Conservation (phyloP, 495 filamentous ascomycete genomes). For the Penicillium lividum region DNA sequence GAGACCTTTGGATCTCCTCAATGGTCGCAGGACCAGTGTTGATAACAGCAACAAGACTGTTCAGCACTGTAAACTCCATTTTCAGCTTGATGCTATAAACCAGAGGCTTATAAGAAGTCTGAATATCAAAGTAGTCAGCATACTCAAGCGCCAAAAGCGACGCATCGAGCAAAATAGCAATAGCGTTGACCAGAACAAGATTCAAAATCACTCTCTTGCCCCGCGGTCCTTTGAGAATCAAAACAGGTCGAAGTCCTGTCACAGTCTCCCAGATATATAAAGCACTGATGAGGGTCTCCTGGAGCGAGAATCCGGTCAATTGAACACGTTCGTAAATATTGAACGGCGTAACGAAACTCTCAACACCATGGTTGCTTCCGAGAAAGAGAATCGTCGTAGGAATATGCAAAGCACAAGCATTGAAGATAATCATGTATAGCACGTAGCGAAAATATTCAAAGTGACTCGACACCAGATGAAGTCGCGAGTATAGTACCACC, state of each 20-base stretch:
- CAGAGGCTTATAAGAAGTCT: constrained; percentile 44
- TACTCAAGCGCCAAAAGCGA: constrained; percentile 37
- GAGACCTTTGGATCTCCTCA: constrained; percentile 9
- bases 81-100: constrained; percentile 55
- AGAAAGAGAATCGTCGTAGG: constrained; percentile 33
- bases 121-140: constrained; percentile 35
- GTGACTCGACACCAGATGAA: constrained; percentile 38
- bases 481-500: constrained; percentile 42
- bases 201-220: constrained; percentile 38
- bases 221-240: constrained; percentile 28
- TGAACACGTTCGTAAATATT: constrained; percentile 44
- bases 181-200: constrained; percentile 44
- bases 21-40: constrained; percentile 10
- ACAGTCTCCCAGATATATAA: constrained; percentile 49
- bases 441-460: constrained; percentile 23
- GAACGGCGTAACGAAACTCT: constrained; percentile 29
- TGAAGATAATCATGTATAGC: constrained; percentile 37
- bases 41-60: constrained; percentile 39
- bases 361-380: constrained; percentile 25
- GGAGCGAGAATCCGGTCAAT: constrained; percentile 41
- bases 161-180: constrained; percentile 42
- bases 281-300: constrained; percentile 50
- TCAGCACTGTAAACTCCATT: constrained; percentile 53
- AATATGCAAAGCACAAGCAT: constrained; percentile 29
- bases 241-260: constrained; percentile 35